Evolutionary conservation across 306 rosid species (phyloP).

Genomic region (Citrullus colocynthis): DNA sequence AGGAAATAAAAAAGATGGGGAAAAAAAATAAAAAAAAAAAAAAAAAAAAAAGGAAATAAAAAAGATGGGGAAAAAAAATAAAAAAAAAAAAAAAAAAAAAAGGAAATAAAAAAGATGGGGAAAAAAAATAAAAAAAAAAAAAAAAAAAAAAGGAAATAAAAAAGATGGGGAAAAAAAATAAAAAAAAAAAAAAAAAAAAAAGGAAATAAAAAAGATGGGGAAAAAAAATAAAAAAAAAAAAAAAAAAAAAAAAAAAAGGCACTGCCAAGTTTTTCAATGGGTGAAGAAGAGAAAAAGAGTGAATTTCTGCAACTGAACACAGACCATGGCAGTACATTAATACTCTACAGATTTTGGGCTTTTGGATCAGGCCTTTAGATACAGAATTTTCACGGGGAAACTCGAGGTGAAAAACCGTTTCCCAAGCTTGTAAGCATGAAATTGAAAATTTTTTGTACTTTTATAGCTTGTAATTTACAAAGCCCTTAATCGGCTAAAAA

Average conservation of each 20-base stretch:
- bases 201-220: too few species aligned
- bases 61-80: too few species aligned
- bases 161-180: too few species aligned
- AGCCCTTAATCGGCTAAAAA: constrained; percentile 6
- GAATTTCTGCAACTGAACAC: background rate
- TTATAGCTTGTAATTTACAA: constrained; percentile 3
- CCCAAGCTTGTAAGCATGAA: constrained; percentile 12
- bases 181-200: too few species aligned
- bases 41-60: too few species aligned
- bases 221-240: background rate
- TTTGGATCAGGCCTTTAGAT: constrained; percentile 4
- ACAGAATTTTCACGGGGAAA: constrained; percentile 3
- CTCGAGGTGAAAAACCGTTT: background rate
- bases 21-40: too few species aligned
- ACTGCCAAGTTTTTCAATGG: constrained; percentile 4
- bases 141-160: too few species aligned
- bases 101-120: too few species aligned
- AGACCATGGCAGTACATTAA: background rate
- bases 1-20: too few species aligned
- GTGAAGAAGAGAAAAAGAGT: background rate
- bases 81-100: too few species aligned
- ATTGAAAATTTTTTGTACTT: background rate
- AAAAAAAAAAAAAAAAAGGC: background rate
- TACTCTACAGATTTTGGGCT: background rate
- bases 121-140: too few species aligned